A percentile compares a stretch with the other conserved stretches of the same genome.
phyloP scores from a whole-genome alignment of 352 stramenopile species.

The Pythium plurisporium region DNA sequence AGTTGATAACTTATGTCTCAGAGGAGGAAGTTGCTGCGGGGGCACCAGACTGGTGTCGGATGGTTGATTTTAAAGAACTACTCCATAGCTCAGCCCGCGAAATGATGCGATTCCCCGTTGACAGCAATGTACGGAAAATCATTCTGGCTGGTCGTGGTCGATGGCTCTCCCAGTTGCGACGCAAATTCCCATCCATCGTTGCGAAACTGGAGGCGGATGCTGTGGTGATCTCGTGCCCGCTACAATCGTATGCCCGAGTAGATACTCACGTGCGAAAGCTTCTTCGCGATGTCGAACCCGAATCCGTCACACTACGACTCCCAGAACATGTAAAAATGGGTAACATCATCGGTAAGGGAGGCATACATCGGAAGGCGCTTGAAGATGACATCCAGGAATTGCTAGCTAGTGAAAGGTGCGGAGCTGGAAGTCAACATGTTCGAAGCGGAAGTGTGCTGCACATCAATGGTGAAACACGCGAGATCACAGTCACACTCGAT shows the following conservation, averaged over 20 bases:
- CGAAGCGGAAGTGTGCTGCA: background rate
- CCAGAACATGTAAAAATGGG: background rate
- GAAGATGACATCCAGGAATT: background rate
- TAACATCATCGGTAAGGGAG: constrained; percentile 7
- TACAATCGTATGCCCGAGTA: background rate
- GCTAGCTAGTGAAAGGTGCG: background rate
- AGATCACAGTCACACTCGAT: constrained; percentile 14
- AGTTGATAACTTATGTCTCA: constrained; percentile 6
- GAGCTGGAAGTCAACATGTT: background rate
- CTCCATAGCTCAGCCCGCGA: background rate
- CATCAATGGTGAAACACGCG: background rate
- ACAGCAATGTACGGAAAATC: background rate
- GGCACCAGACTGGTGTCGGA: constrained; percentile 11
- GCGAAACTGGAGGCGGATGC: constrained; percentile 3
- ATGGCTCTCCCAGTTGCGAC: constrained; percentile 6
- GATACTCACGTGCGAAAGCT: background rate
- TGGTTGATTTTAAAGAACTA: constrained; percentile 9
- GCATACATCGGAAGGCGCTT: background rate
- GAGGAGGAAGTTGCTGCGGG: constrained; percentile 12
- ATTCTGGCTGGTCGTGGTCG: background rate
- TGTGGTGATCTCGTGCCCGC: constrained; percentile 9
- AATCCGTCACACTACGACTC: background rate
- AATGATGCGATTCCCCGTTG: background rate
- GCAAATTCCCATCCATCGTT: background rate
- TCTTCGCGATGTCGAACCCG: background rate